A percentile compares a stretch with the other conserved stretches of the same genome.
Evolutionary conservation across 257 asterid species (phyloP).

Genomic region (Fraxinus americana): DNA sequence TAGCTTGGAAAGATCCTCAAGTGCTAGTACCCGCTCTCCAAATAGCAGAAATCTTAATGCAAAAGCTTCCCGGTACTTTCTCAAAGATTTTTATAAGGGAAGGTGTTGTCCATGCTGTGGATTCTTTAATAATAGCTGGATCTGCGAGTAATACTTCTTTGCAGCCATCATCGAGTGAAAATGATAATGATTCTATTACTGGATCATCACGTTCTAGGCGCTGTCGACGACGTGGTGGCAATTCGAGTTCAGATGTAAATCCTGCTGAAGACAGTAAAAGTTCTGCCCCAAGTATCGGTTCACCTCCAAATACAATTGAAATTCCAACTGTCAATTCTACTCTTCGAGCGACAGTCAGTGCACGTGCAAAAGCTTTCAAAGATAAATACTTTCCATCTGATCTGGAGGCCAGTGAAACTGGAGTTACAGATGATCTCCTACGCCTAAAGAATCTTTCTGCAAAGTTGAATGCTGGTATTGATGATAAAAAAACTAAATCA

Average conservation of each 20-base stretch:
- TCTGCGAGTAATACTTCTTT: constrained; percentile 42
- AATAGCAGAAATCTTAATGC: constrained; percentile 94
- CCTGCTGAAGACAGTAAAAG: constrained; percentile 57
- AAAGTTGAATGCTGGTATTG: constrained; percentile 64
- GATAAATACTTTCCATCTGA: constrained; percentile 83
- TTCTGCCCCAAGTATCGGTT: constrained; percentile 43
- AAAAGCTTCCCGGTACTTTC: constrained; percentile 87
- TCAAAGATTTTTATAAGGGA: constrained; percentile 93
- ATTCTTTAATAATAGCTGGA: constrained; percentile 60
- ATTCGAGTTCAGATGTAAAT: constrained; percentile 58
- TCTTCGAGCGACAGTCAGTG: constrained; percentile 72
- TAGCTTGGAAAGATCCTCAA: constrained; percentile 99
- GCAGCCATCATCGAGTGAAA: constrained; percentile 62
- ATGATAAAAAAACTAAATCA: constrained; percentile 63
- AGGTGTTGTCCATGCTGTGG: constrained; percentile 97
- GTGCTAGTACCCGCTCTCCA: constrained; percentile 96
- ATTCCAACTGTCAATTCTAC: constrained; percentile 56
- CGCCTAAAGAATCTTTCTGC: constrained; percentile 78
- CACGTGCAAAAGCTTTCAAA: constrained; percentile 82
- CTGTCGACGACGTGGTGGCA: constrained; percentile 68
- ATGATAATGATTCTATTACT: constrained; percentile 79
- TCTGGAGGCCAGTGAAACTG: constrained; percentile 65
- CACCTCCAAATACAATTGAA: constrained; percentile 60
- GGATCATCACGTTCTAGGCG: constrained; percentile 90
- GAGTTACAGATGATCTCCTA: constrained; percentile 81